These are phyloP conservation scores for Yamadazyma sp. DNA, from an alignment of 805 yeast species.

Conservation along the genomic window DNA sequence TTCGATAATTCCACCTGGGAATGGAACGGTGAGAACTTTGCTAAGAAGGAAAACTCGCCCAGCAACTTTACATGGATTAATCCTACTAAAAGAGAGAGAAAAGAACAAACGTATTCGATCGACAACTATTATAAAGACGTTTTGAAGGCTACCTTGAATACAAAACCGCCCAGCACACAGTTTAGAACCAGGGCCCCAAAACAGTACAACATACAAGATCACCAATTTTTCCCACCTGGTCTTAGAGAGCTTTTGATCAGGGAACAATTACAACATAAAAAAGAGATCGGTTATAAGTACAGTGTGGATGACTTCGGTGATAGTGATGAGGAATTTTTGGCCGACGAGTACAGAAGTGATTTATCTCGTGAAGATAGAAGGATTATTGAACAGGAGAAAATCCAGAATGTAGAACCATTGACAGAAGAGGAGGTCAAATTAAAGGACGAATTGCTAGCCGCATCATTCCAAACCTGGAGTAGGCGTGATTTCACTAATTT, in stretches of 20 bases:
- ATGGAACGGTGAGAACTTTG: constrained; percentile 92
- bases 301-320: constrained; percentile 62
- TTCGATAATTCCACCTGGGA: constrained; percentile 89
- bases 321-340: constrained; percentile 49
- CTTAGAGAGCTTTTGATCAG: constrained; percentile 54
- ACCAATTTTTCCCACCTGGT: constrained; percentile 65
- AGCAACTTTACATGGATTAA: constrained; percentile 61
- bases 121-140: constrained; percentile 78
- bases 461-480: constrained; percentile 68
- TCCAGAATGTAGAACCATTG: constrained; percentile 57
- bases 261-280: constrained; percentile 65
- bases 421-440: constrained; percentile 59
- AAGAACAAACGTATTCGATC: constrained; percentile 74
- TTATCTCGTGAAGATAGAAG: constrained; percentile 37
- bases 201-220: constrained; percentile 62
- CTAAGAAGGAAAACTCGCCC: constrained; percentile 48
- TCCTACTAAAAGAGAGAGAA: constrained; percentile 73
- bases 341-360: constrained; percentile 45
- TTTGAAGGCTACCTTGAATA: constrained; percentile 34
- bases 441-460: constrained; percentile 52
- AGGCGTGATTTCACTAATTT: constrained; percentile 73
- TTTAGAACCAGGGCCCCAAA: constrained; percentile 60
- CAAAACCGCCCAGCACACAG: constrained; percentile 17
- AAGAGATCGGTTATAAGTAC: constrained; percentile 57
- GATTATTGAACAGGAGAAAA: constrained; percentile 51